phyloP scores from a whole-genome alignment of 805 yeast species.

The Saccharomycopsis oosterbeekiorum region DNA sequence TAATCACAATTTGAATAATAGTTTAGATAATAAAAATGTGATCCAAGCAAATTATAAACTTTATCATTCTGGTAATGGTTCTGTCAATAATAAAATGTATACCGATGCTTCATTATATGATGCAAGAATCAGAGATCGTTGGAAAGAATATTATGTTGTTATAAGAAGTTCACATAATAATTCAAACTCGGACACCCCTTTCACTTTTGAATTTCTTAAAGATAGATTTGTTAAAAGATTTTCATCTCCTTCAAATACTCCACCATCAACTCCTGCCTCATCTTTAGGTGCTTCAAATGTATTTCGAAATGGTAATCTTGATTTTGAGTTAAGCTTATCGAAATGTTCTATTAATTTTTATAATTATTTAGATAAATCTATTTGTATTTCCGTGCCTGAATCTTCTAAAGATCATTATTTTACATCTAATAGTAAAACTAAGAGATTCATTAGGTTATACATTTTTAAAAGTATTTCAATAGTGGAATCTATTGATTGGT shows the following conservation, averaged over 20 bases:
- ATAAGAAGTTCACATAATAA: slow-evolving; percentile 41
- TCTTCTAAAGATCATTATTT: slow-evolving; percentile 5
- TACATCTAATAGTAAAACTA: slow-evolving; percentile 4
- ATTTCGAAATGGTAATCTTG: slow-evolving; percentile 22
- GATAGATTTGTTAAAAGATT: slow-evolving; percentile 16
- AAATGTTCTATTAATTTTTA: slow-evolving; percentile 41
- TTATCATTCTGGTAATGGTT: slow-evolving; percentile 23
- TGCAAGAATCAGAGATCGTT: slow-evolving; percentile 53
- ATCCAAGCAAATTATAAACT: slow-evolving; percentile 28
- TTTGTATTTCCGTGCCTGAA: slow-evolving; percentile 36
- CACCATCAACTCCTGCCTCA: slow-evolving; percentile 8
- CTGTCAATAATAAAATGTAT: slow-evolving; percentile 24
- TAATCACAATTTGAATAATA: not conserved
- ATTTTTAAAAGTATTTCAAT: slow-evolving; percentile 47
- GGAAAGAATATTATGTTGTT: slow-evolving; percentile 74
- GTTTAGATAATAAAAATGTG: not conserved
- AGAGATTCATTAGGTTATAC: slow-evolving; percentile 29
- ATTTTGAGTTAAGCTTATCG: slow-evolving; percentile 23
- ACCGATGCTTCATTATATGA: slow-evolving; percentile 43
- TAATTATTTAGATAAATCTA: slow-evolving; percentile 60
- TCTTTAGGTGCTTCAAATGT: not conserved
- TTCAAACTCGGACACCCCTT: slow-evolving; percentile 39
- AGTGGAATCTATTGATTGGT: slow-evolving; percentile 52
- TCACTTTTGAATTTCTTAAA: slow-evolving; percentile 50
- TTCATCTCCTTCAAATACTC: slow-evolving; percentile 8